phyloP scores from a whole-genome alignment of 2,329 filamentous ascomycete genomes.

The Monosporascus sp. region DNA sequence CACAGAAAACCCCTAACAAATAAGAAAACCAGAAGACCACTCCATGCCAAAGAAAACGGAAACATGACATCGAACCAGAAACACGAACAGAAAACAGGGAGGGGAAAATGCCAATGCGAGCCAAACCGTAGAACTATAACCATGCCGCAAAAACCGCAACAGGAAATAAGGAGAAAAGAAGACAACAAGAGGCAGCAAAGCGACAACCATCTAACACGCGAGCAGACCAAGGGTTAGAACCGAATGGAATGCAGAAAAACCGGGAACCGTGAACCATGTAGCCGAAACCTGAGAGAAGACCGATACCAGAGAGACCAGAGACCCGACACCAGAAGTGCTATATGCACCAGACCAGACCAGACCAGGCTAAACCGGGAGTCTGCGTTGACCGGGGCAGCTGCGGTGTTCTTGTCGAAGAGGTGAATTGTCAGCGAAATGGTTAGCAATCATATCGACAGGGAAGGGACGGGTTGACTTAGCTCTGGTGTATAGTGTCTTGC shows the following conservation, averaged over 20 bases:
- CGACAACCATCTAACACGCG: too few relatives aligned
- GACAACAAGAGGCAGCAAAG: too few relatives aligned
- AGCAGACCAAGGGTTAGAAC: background rate
- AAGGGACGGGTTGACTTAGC: slow-evolving; percentile 5
- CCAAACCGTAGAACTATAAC: too few relatives aligned
- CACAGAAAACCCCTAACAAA: too few relatives aligned
- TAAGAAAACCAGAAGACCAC: background rate
- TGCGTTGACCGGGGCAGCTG: background rate
- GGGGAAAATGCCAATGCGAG: too few relatives aligned
- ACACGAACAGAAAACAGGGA: background rate
- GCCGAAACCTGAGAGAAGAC: background rate
- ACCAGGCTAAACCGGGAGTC: background rate
- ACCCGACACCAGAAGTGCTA: background rate
- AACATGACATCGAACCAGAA: background rate
- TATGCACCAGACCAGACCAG: background rate
- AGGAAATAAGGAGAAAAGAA: too few relatives aligned
- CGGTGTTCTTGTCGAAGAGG: background rate
- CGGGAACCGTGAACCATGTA: background rate
- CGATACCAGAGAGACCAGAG: background rate
- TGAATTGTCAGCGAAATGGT: background rate
- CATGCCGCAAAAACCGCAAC: too few relatives aligned
- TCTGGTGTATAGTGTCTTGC: background rate
- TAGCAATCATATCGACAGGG: background rate
- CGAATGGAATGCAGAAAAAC: too few relatives aligned
- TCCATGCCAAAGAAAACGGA: background rate